phyloP scores from a whole-genome alignment of 2,329 filamentous ascomycete species.

The Hymenoscyphus occultus region DNA sequence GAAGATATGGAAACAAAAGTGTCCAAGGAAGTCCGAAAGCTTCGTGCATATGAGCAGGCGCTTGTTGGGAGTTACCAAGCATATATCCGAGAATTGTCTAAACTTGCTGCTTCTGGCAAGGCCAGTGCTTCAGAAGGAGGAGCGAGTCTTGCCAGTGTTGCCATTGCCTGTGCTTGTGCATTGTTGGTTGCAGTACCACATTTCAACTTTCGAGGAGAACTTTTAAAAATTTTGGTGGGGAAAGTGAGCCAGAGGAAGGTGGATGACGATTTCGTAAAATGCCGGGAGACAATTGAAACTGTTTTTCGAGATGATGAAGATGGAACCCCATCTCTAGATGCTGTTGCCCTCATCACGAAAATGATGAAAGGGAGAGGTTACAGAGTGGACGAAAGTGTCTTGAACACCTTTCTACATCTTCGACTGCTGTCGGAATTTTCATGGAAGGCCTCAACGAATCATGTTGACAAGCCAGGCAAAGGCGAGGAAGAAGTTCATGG shows the following conservation, averaged over 20 bases:
- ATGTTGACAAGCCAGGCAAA: slow-evolving; percentile 59
- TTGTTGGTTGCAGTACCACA: slow-evolving; percentile 82
- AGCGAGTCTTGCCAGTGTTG: slow-evolving; percentile 64
- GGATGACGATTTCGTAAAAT: slow-evolving; percentile 75
- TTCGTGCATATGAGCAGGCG: slow-evolving; percentile 83
- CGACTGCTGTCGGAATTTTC: slow-evolving; percentile 85
- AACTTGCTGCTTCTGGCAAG: slow-evolving; percentile 59
- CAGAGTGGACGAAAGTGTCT: slow-evolving; percentile 74
- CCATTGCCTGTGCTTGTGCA: slow-evolving; percentile 81
- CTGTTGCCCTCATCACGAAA: slow-evolving; percentile 78
- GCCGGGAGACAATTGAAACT: slow-evolving; percentile 72
- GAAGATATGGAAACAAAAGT: slow-evolving; percentile 74
- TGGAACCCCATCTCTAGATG: slow-evolving; percentile 82
- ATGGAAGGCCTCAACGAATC: slow-evolving; percentile 75
- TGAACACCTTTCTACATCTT: slow-evolving; percentile 89
- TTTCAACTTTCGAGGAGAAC: slow-evolving; percentile 91
- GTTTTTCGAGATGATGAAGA: slow-evolving; percentile 87
- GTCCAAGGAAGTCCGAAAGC: slow-evolving; percentile 83
- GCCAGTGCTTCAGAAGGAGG: slow-evolving; percentile 39
- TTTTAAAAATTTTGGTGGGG: slow-evolving; percentile 81
- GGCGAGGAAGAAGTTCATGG: slow-evolving; percentile 39
- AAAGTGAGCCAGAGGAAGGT: slow-evolving; percentile 73
- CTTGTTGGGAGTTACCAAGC: slow-evolving; percentile 80
- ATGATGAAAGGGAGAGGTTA: slow-evolving; percentile 93
- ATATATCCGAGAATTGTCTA: slow-evolving; percentile 74